A percentile compares a stretch with the other conserved stretches of the same genome.
Conservation (phyloP, 2,329 filamentous ascomycete genomes). For the Biscogniauxia mediterranea region DNA sequence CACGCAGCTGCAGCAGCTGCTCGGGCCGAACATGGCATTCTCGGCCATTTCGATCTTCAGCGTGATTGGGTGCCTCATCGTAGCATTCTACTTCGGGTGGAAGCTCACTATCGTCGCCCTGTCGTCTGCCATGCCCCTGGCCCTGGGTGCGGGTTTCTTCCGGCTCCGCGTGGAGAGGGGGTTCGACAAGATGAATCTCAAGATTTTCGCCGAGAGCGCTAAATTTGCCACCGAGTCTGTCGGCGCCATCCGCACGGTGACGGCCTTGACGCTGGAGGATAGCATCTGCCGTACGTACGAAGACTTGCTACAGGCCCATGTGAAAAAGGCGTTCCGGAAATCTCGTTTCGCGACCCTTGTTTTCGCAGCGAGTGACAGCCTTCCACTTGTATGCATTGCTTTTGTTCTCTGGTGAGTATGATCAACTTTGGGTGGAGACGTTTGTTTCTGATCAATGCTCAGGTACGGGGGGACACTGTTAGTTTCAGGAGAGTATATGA, state of each 20-base stretch:
- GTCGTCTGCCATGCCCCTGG: conserved; percentile 56
- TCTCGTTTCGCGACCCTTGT: conserved; percentile 65
- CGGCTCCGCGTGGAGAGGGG: conserved; percentile 30
- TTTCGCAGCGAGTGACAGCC: conserved; percentile 64
- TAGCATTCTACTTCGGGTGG: conserved; percentile 73
- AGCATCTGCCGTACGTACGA: conserved; percentile 62
- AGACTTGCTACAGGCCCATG: conserved; percentile 56
- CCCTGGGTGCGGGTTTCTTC: conserved; percentile 44
- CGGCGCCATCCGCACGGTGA: conserved; percentile 70
- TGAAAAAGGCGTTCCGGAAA: conserved; percentile 57
- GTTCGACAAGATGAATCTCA: conserved; percentile 51
- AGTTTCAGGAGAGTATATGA: conserved; percentile 46
- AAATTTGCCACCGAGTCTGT: conserved; percentile 74
- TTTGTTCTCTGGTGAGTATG: conserved; percentile 31
- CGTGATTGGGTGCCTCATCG: conserved; percentile 60
- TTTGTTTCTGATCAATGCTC: conserved; percentile 50
- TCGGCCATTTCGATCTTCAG: conserved; percentile 63
- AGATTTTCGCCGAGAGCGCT: conserved; percentile 68
- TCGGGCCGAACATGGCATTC: conserved; percentile 63
- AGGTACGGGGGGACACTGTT: conserved; percentile 66
- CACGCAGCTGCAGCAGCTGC: conserved; percentile 58
- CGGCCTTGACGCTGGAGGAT: conserved; percentile 67
- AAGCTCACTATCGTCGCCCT: conserved; percentile 68
- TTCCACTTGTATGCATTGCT: conserved; percentile 39
- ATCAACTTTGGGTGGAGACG: background rate